Conservation (phyloP, 805 yeast genomes). For the Pichia gijzeniarum region DNA sequence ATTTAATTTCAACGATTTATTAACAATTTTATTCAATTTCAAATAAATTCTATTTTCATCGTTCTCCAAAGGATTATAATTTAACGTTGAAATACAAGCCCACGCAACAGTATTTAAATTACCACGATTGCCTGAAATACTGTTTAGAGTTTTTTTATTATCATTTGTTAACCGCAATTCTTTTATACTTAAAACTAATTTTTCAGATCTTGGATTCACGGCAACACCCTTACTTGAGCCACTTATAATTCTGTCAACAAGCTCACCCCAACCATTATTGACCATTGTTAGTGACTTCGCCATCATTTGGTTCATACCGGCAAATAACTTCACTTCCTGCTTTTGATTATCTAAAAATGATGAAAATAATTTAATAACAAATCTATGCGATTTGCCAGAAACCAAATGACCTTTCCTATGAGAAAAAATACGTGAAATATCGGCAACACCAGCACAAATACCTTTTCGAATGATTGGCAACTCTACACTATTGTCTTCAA, state of each 20-base stretch:
- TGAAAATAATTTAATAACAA: conserved; percentile 64
- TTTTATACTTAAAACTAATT: conserved; percentile 60
- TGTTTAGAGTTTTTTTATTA: conserved; percentile 25
- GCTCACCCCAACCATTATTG: conserved; percentile 86
- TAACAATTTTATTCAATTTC: conserved; percentile 41
- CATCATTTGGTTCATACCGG: conserved; percentile 32
- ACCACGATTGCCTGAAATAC: conserved; percentile 19
- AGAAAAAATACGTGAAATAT: conserved; percentile 72
- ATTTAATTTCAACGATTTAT: conserved; percentile 11
- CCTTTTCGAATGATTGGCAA: conserved; percentile 54
- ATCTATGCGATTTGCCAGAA: conserved; percentile 62
- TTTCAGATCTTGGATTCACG: conserved; percentile 73
- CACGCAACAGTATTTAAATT: conserved; percentile 35
- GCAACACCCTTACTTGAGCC: conserved; percentile 76
- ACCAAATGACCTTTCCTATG: conserved; percentile 52
- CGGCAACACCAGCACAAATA: conserved; percentile 83
- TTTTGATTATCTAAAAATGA: conserved; percentile 47
- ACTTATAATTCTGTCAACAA: conserved; percentile 67
- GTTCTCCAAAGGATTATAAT: conserved; percentile 56
- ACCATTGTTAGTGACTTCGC: conserved; percentile 31
- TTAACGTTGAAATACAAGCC: conserved; percentile 57
- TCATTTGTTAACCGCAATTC: conserved; percentile 43
- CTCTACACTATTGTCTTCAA: conserved; percentile 18
- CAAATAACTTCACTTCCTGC: conserved; percentile 19
- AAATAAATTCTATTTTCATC: conserved; percentile 57